These are phyloP conservation scores for Coemansia brasiliensis DNA, from an alignment of 192 early-diverging fungal genomes.

Conservation along the genomic window DNA sequence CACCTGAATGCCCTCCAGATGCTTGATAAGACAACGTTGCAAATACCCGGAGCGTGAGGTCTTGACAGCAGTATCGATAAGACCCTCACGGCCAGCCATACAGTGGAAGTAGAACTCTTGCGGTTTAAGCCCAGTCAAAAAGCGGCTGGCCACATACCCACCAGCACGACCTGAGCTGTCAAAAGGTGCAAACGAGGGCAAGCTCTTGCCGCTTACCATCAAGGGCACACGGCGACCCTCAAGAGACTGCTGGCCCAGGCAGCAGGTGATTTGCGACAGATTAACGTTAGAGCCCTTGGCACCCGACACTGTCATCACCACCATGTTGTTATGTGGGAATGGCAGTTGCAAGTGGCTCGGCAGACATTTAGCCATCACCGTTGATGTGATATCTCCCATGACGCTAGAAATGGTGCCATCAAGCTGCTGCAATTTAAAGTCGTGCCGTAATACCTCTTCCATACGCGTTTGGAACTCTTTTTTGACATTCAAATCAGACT, in stretches of 20 bases:
- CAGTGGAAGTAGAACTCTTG: conserved; percentile 91
- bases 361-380: conserved; percentile 32
- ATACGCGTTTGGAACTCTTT: conserved; percentile 70
- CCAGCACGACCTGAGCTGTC: conserved; percentile 89
- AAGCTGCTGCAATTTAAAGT: conserved; percentile 82
- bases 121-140: conserved; percentile 97
- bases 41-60: conserved; percentile 98
- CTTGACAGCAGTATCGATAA: conserved; percentile 99
- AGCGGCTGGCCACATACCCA: conserved; percentile 95
- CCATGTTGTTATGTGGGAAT: conserved; percentile 99
- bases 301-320: conserved; percentile 97
- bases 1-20: conserved; percentile 91
- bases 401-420: conserved; percentile 83
- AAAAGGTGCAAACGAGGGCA: conserved; percentile 91
- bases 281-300: conserved; percentile 97
- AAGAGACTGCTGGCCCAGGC: conserved; percentile 95
- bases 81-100: conserved; percentile 99
- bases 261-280: conserved; percentile 94
- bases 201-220: conserved; percentile 95
- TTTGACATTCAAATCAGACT: conserved; percentile 34
- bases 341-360: conserved; percentile 45
- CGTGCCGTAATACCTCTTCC: conserved; percentile 83
- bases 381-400: conserved; percentile 79
- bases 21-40: conserved; percentile 99
- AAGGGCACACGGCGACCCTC: conserved; percentile 97